Evolutionary conservation across 2,329 filamentous ascomycete species (phyloP).

Genomic region (Pestalotiopsis sp.): DNA sequence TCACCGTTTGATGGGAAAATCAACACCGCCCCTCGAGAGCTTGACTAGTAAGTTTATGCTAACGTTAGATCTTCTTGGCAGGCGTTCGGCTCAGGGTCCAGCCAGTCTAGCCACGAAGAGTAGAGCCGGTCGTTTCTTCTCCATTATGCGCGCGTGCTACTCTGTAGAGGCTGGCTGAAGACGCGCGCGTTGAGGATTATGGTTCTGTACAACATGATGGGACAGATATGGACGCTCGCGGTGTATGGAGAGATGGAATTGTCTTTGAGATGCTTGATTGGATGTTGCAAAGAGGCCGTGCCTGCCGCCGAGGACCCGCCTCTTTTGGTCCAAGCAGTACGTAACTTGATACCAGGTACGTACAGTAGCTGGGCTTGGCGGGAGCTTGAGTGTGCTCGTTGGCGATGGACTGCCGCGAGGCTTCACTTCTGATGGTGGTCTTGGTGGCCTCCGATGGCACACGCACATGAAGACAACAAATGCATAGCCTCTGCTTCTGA

Average conservation of each 20-base stretch:
- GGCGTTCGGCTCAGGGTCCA: slow-evolving; percentile 1
- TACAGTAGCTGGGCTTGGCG: too few relatives aligned
- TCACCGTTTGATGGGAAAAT: neutral
- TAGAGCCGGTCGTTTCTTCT: neutral
- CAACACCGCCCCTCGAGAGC: slow-evolving; percentile 3
- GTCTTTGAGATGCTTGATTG: too few relatives aligned
- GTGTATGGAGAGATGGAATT: neutral
- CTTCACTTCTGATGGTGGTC: too few relatives aligned
- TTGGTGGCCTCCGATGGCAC: too few relatives aligned
- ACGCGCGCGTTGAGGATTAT: neutral
- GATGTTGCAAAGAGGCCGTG: too few relatives aligned
- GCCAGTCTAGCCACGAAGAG: neutral
- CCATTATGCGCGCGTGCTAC: neutral
- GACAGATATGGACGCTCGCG: neutral
- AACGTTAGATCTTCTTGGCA: neutral
- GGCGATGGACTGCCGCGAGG: too few relatives aligned
- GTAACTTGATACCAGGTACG: too few relatives aligned
- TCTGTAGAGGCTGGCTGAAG: neutral
- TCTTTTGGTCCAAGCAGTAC: too few relatives aligned
- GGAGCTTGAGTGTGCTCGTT: too few relatives aligned
- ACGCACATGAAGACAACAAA: too few relatives aligned
- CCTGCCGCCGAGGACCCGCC: too few relatives aligned
- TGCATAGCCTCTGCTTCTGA: neutral
- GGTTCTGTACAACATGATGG: neutral
- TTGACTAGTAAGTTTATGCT: neutral